These are phyloP conservation scores for Gaeumannomyces sp. DNA, from an alignment of 2,329 filamentous ascomycete genomes.

Conservation along the genomic window DNA sequence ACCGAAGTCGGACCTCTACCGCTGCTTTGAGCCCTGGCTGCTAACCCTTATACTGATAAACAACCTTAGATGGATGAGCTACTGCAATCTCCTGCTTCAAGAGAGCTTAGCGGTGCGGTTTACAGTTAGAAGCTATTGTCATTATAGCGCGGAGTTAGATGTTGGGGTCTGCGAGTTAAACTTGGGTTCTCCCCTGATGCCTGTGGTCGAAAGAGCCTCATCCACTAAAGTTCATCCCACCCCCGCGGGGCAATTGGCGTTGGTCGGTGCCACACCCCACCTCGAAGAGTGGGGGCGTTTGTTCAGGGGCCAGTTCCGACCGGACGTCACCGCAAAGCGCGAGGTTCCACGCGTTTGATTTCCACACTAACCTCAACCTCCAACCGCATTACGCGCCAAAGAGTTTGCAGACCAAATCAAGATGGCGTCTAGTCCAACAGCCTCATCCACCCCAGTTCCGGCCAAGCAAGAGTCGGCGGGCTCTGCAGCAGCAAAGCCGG, in stretches of 20 bases:
- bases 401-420: neutral
- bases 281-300: neutral
- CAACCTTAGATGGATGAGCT: too few relatives aligned
- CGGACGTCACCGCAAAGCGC: neutral
- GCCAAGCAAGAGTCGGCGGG: neutral
- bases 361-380: neutral
- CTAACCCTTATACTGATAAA: too few relatives aligned
- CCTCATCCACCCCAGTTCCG: neutral
- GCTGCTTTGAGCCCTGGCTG: too few relatives aligned
- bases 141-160: too few relatives aligned
- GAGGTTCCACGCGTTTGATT: neutral
- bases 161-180: too few relatives aligned
- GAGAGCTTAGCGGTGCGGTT: too few relatives aligned
- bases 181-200: too few relatives aligned
- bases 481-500: neutral
- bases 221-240: neutral
- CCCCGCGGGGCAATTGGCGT: neutral
- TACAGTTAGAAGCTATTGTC: too few relatives aligned
- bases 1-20: too few relatives aligned
- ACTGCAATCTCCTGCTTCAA: too few relatives aligned
- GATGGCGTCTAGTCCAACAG: neutral
- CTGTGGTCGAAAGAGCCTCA: too few relatives aligned
- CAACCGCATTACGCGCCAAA: neutral
- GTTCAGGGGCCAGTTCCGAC: neutral
- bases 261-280: neutral